Base-by-base conservation (phyloP, 2,329 filamentous ascomycete species). In the Ceratocystiopsis minuta region DNA sequence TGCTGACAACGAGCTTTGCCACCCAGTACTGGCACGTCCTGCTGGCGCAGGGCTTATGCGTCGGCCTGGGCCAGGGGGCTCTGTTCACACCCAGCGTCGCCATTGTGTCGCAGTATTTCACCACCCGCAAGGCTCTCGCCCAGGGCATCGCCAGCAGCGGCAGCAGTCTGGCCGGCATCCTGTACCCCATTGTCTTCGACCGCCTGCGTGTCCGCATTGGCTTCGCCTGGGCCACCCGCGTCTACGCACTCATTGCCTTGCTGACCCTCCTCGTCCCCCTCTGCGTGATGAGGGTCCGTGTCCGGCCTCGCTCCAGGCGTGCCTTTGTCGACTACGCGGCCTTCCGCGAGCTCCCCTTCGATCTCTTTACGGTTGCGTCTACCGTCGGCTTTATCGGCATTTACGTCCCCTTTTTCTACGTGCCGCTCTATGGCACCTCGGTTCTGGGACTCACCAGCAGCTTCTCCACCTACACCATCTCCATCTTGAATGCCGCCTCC, bases 31-130 rank as follows among this genome's bases (percentile, higher is more conserved):
- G 62, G 60, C 64, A 69, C 37, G 45, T 70, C 0, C 57, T 70
- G 28, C 58, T 72, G 0, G 56, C 63, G 0, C 73, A 78, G 47
- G 73, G 70, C 0, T 46, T 78, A 1, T 72, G 70, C 36, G 62
- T 68, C 20, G 72, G 73, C 0, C 54, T 77, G 1, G 72, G 73
- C 1, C 59, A 61, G 50, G 64, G 72, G 1, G 54, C 74, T 41
- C 57, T 75, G 49, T 72, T 73, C 56, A 62, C 64, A 37, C 65
- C 73, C 28, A 65, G 63, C 16, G 50, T 72, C 32, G 63, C 68
- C n/a, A 55, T 75, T 17, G 58, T 73, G 11, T 62, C 70, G 14
- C 75, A 72, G 0, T 78, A 78, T 43, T 82, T 80, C 49, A 61
- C 60, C 10, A 66, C 56, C n/a, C 68, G 68, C n/a, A 64, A 70